Conservation (phyloP, 164 flowering plant species). For the Magnolia changhungtana region DNA sequence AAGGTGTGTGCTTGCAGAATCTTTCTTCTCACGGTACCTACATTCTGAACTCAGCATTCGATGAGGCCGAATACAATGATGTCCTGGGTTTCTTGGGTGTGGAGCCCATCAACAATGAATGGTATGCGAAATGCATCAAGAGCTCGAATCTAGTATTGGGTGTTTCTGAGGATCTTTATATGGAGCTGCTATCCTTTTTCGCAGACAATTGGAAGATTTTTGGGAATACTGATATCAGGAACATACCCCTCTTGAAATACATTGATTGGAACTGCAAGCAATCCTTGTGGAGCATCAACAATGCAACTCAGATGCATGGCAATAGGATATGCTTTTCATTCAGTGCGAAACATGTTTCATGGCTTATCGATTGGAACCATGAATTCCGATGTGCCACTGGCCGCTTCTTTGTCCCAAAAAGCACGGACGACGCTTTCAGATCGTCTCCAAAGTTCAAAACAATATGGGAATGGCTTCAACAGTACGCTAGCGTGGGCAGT, state of each 20-base stretch:
- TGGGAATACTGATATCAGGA: not conserved
- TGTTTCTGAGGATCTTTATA: conserved; percentile 18
- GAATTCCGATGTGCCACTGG: conserved; percentile 17
- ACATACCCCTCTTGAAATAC: conserved; percentile 17
- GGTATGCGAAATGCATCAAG: conserved; percentile 16
- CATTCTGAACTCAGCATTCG: conserved; percentile 12
- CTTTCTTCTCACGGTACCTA: conserved; percentile 24
- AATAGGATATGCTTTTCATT: not conserved
- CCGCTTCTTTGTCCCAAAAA: conserved; percentile 15
- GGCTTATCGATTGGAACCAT: conserved; percentile 26
- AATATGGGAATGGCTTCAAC: conserved; percentile 10
- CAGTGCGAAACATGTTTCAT: conserved; percentile 2
- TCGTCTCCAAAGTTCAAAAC: not conserved
- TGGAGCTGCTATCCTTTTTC: conserved; percentile 24
- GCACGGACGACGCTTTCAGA: conserved; percentile 3
- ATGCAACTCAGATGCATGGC: not conserved
- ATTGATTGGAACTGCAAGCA: conserved; percentile 4
- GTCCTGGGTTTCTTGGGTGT: conserved; percentile 20
- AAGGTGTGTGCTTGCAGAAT: conserved; percentile 27
- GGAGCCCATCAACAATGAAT: not conserved
- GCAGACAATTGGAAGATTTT: conserved; percentile 12
- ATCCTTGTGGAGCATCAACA: conserved; percentile 5
- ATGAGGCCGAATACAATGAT: conserved; percentile 2
- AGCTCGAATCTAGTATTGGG: conserved; percentile 20
- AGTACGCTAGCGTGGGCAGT: not conserved